phyloP scores from a whole-genome alignment of 78 protist genomes.

The Isochrysis galbana region DNA sequence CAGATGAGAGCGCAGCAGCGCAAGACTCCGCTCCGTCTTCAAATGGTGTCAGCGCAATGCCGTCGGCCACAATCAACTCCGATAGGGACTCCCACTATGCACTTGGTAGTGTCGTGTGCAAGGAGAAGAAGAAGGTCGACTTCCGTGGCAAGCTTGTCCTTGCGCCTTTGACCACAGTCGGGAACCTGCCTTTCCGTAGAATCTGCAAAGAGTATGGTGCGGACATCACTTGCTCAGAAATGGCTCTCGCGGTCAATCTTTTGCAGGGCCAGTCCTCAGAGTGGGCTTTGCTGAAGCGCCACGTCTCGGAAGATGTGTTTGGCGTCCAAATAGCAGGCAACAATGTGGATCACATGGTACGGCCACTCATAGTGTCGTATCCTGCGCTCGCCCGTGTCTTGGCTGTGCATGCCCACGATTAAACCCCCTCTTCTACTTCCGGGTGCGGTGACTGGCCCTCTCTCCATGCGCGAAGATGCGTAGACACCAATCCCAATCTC shows the following conservation, averaged over 20 bases:
- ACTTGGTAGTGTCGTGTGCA: no score
- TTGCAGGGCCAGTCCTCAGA: conserved; percentile 11
- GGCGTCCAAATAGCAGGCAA: conserved; percentile 91
- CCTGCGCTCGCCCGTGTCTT: no score
- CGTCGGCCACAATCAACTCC: no score
- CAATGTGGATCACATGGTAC: conserved; percentile 38
- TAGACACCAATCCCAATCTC: no score
- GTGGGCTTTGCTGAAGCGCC: conserved; percentile 36
- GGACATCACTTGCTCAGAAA: conserved; percentile 39
- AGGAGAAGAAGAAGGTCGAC: no score
- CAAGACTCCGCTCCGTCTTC: no score
- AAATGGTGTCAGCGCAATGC: no score
- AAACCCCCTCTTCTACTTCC: background rate
- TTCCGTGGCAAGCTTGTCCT: conserved; percentile 77
- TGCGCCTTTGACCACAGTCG: conserved; percentile 98
- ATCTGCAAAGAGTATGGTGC: background rate
- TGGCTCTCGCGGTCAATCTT: conserved; percentile 22
- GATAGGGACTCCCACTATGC: no score
- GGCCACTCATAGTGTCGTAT: background rate
- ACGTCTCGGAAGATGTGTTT: conserved; percentile 82
- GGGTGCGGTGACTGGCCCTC: no score
- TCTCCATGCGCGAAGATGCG: no score
- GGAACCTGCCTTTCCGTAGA: conserved; percentile 96
- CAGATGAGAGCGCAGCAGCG: no score
- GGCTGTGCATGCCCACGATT: no score